A percentile compares a stretch with the other conserved stretches of the same genome.
phyloP scores from a whole-genome alignment of 2,329 filamentous ascomycete species.

The Alternaria brassicae region DNA sequence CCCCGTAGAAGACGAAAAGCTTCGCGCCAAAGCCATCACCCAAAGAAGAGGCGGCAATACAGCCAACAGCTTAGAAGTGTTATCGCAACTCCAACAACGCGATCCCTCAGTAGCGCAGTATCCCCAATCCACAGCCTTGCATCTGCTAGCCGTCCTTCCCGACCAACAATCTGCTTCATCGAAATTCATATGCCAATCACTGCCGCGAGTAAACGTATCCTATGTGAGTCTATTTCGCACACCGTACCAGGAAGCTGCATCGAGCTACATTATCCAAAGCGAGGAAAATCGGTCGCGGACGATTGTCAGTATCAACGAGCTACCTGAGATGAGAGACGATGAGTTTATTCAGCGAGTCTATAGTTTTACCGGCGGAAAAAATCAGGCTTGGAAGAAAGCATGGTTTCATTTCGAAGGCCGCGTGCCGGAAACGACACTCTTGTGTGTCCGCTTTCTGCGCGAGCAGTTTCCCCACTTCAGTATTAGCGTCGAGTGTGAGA shows the following conservation, averaged over 20 bases:
- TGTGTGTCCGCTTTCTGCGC: constrained; percentile 66
- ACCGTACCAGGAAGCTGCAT: constrained; percentile 64
- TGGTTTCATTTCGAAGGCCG: constrained; percentile 83
- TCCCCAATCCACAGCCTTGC: constrained; percentile 27
- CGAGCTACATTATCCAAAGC: constrained; percentile 73
- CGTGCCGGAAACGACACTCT: constrained; percentile 65
- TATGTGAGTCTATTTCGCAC: constrained; percentile 66
- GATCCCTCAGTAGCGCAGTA: not conserved
- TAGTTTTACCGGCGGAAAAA: not conserved
- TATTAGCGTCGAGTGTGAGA: constrained; percentile 77
- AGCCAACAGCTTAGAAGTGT: constrained; percentile 73
- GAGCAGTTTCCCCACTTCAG: constrained; percentile 47
- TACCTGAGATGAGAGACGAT: constrained; percentile 69
- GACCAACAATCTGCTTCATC: constrained; percentile 59
- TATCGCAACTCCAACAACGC: constrained; percentile 61
- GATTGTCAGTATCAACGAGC: constrained; percentile 72
- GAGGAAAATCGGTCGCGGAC: constrained; percentile 67
- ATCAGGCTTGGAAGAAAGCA: constrained; percentile 1
- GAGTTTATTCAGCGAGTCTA: constrained; percentile 60
- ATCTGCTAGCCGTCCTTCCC: constrained; percentile 61
- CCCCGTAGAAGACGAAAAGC: constrained; percentile 74
- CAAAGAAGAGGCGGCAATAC: constrained; percentile 75
- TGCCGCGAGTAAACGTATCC: constrained; percentile 59
- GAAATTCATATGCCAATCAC: constrained; percentile 61
- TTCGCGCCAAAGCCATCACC: constrained; percentile 67